Evolutionary conservation across 305 asterid genomes (phyloP).

Genomic region (Solanum hybrid): DNA sequence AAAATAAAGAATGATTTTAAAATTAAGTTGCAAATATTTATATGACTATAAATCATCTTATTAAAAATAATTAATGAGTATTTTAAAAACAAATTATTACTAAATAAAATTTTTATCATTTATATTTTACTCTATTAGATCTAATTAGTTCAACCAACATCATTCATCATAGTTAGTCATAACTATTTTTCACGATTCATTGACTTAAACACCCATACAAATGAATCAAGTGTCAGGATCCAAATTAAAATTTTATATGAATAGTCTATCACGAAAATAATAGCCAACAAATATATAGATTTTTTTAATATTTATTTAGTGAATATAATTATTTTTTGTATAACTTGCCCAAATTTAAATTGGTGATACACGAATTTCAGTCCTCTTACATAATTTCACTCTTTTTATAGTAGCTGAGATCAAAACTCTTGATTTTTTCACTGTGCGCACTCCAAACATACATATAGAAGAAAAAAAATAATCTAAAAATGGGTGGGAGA

Average conservation of each 20-base stretch:
- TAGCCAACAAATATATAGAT: background rate
- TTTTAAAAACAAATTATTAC: background rate
- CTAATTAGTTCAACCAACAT: background rate
- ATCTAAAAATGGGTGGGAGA: background rate
- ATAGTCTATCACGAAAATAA: background rate
- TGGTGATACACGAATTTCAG: background rate
- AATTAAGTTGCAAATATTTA: background rate
- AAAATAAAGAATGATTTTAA: background rate
- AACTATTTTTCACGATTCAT: background rate
- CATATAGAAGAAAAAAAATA: background rate
- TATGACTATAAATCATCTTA: background rate
- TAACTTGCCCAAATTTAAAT: background rate
- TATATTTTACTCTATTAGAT: background rate
- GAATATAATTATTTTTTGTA: background rate
- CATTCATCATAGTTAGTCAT: background rate
- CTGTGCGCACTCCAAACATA: background rate
- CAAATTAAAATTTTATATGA: background rate
- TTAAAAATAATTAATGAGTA: background rate
- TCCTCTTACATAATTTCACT: background rate
- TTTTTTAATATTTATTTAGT: background rate
- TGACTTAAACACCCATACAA: background rate
- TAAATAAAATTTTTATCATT: background rate
- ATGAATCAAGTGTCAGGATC: background rate
- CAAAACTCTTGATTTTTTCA: background rate
- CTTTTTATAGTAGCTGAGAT: background rate